A percentile compares a stretch with the other conserved stretches of the same genome.
These are phyloP conservation scores for Kregervanrija fluxuum DNA, from an alignment of 805 yeast genomes.

Conservation along the genomic window DNA sequence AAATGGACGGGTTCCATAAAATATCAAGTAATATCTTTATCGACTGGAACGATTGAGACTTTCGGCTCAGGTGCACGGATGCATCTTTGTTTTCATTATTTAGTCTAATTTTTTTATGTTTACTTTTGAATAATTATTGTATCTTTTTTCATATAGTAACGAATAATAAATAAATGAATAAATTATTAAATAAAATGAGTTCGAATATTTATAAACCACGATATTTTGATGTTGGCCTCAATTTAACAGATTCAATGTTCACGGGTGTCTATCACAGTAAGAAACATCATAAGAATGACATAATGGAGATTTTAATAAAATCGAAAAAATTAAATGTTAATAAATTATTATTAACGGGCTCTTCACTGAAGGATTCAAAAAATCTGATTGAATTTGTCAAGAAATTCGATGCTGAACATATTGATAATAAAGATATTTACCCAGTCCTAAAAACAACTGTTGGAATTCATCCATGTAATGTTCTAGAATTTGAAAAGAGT, in stretches of 20 bases:
- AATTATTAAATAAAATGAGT: too few relatives aligned
- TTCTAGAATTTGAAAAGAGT: slow-evolving; percentile 39
- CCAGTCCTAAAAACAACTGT: slow-evolving; percentile 56
- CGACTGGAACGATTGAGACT: too few relatives aligned
- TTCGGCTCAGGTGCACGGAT: too few relatives aligned
- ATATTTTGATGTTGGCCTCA: slow-evolving; percentile 43
- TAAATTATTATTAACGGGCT: slow-evolving; percentile 76
- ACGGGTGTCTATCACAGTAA: slow-evolving; percentile 66
- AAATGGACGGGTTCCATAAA: too few relatives aligned
- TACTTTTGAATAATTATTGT: too few relatives aligned
- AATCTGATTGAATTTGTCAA: slow-evolving; percentile 52
- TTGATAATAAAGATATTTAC: slow-evolving; percentile 11
- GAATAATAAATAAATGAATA: too few relatives aligned
- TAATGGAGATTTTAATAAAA: slow-evolving; percentile 54
- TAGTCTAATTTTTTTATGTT: too few relatives aligned
- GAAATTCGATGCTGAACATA: slow-evolving; percentile 9
- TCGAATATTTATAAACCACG: slow-evolving; percentile 22
- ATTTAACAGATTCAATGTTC: slow-evolving; percentile 86
- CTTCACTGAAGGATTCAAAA: slow-evolving; percentile 59
- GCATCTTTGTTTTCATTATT: too few relatives aligned
- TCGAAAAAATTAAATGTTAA: slow-evolving; percentile 61
- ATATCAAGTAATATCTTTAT: too few relatives aligned
- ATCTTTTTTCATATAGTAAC: too few relatives aligned
- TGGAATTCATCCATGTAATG: slow-evolving; percentile 95
- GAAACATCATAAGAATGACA: slow-evolving; percentile 61